Conservation (phyloP, 1,284 basidiomycete species). For the Mycosarcoma maydis region DNA sequence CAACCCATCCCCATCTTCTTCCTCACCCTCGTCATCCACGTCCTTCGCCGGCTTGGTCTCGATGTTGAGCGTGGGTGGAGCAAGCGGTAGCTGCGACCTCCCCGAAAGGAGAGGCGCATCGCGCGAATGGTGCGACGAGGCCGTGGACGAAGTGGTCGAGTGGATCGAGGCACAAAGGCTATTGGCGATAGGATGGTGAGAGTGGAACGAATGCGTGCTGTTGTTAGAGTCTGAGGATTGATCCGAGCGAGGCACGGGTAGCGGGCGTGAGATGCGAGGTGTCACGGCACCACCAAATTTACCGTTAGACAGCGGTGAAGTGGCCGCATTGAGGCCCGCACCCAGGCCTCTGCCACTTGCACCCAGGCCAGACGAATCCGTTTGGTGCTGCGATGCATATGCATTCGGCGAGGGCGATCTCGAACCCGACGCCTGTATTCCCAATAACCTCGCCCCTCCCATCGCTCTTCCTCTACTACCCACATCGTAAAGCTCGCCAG, state of each 20-base stretch:
- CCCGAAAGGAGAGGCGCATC: background rate
- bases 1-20: slow-evolving; percentile 35
- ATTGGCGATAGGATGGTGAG: background rate
- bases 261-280: slow-evolving; percentile 16
- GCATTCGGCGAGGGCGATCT: slow-evolving; percentile 6
- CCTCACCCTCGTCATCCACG: background rate
- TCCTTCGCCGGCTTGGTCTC: background rate
- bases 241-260: slow-evolving; percentile 29
- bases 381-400: too few relatives aligned
- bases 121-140: slow-evolving; percentile 1
- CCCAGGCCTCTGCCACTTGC: too few relatives aligned
- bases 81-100: slow-evolving; percentile 10
- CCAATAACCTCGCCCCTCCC: slow-evolving; percentile 3
- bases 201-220: slow-evolving; percentile 14
- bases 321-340: too few relatives aligned
- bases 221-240: slow-evolving; percentile 24
- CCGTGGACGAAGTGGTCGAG: slow-evolving; percentile 1
- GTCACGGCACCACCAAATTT: background rate
- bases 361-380: too few relatives aligned
- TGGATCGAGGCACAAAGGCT: slow-evolving; percentile 3
- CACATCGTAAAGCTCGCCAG: slow-evolving; percentile 39
- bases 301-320: background rate
- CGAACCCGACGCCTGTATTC: slow-evolving; percentile 18
- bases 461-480: background rate
- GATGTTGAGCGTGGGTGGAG: slow-evolving; percentile 16